Conservation (phyloP, 2,329 filamentous ascomycete species). For the Madurella fahalii region DNA sequence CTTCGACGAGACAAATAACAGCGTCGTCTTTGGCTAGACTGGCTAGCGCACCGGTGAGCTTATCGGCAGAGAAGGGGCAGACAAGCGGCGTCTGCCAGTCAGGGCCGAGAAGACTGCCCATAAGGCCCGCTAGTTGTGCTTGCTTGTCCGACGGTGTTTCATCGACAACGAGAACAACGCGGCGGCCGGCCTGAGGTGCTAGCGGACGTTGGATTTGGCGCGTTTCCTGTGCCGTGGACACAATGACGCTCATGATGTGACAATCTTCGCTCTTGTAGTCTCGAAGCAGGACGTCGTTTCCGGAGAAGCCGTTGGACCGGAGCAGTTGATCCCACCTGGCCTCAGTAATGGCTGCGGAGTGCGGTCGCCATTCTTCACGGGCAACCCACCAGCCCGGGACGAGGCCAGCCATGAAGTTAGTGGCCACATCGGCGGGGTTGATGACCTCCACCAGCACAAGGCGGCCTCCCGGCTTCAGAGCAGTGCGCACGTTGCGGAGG, state of each 20-base stretch:
- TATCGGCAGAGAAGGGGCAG: no score
- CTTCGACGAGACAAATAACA: no score
- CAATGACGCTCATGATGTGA: background rate
- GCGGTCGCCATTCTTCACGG: slow-evolving; percentile 3
- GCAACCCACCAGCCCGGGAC: slow-evolving; percentile 34
- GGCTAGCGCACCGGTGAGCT: no score
- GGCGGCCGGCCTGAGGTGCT: no score
- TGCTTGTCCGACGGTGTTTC: no score
- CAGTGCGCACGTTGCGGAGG: slow-evolving; percentile 29
- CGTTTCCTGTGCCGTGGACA: slow-evolving; percentile 12
- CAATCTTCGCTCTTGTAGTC: slow-evolving; percentile 1
- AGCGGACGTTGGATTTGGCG: no score
- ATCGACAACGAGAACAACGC: no score
- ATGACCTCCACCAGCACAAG: slow-evolving; percentile 26
- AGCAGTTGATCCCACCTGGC: background rate
- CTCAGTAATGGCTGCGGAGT: background rate
- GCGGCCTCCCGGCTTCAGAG: slow-evolving; percentile 36
- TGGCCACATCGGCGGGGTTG: background rate
- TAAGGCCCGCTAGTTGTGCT: no score
- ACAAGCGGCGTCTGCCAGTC: no score
- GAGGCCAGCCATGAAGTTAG: slow-evolving; percentile 18
- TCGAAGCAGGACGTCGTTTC: slow-evolving; percentile 1
- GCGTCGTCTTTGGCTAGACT: no score
- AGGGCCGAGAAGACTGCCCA: no score
- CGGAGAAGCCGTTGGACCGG: slow-evolving; percentile 10